phyloP scores from a whole-genome alignment of 352 stramenopile species.

The Phytophthora palmivora region DNA sequence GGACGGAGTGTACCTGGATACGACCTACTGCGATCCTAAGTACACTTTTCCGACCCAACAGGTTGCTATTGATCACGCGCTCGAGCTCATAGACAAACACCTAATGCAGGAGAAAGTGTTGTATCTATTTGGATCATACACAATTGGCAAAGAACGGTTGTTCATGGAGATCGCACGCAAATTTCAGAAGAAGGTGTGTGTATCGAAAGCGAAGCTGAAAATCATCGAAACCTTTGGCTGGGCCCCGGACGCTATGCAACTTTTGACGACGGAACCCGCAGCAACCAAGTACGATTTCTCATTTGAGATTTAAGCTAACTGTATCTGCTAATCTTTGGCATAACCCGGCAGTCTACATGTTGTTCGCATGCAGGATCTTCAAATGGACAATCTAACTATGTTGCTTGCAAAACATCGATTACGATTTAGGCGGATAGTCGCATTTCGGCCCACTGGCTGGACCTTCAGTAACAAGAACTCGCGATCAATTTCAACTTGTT shows the following conservation, averaged over 20 bases:
- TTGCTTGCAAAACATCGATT: slow-evolving; percentile 74
- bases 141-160: slow-evolving; percentile 97
- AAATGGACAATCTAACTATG: slow-evolving; percentile 89
- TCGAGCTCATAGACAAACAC: slow-evolving; percentile 67
- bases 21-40: slow-evolving; percentile 96
- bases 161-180: slow-evolving; percentile 94
- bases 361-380: slow-evolving; percentile 93
- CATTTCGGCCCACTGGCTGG: slow-evolving; percentile 96
- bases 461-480: slow-evolving; percentile 71
- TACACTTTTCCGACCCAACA: slow-evolving; percentile 94
- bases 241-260: slow-evolving; percentile 74
- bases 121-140: slow-evolving; percentile 97
- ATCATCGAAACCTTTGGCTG: slow-evolving; percentile 92
- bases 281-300: slow-evolving; percentile 70
- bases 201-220: slow-evolving; percentile 79
- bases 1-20: slow-evolving; percentile 95
- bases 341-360: slow-evolving; percentile 83
- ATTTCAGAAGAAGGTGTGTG: slow-evolving; percentile 75
- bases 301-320: neutral
- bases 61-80: slow-evolving; percentile 61
- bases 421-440: slow-evolving; percentile 87
- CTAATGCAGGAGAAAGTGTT: slow-evolving; percentile 75
- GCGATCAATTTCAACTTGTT: slow-evolving; percentile 71
- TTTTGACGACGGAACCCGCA: slow-evolving; percentile 87
- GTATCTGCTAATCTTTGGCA: slow-evolving; percentile 6